phyloP scores from a whole-genome alignment of 1,139 yeast genomes.

The Saccharomyces hybrid region DNA sequence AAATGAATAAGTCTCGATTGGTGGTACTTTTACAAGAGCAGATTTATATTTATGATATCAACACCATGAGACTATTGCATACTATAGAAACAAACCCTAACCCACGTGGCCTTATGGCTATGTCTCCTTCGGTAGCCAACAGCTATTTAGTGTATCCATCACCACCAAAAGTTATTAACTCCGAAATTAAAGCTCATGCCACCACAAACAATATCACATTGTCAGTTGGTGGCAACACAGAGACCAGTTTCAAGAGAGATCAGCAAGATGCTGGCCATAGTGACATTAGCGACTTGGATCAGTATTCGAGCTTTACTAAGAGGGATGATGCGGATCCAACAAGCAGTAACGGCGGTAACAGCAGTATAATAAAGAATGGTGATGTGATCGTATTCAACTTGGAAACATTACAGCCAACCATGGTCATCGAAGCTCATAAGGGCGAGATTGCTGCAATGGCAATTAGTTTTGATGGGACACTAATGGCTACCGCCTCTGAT shows the following conservation, averaged over 20 bases:
- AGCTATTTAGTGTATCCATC: conserved; percentile 84
- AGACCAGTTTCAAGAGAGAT: neutral
- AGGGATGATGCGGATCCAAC: conserved; percentile 6
- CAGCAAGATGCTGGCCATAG: neutral
- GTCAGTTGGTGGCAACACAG: conserved; percentile 5
- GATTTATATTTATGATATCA: conserved; percentile 80
- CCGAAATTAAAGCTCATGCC: conserved; percentile 26
- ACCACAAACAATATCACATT: conserved; percentile 25
- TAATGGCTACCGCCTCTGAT: conserved; percentile 89
- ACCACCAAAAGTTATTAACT: conserved; percentile 40
- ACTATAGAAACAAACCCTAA: conserved; percentile 83
- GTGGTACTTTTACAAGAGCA: conserved; percentile 77
- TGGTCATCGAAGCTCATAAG: conserved; percentile 91
- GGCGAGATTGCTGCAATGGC: conserved; percentile 74
- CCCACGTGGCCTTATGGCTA: conserved; percentile 45
- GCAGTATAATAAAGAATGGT: conserved; percentile 48
- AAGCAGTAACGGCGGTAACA: conserved; percentile 29
- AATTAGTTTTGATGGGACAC: conserved; percentile 70
- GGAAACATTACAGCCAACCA: conserved; percentile 67
- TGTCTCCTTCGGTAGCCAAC: conserved; percentile 58
- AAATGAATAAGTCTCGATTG: conserved; percentile 65
- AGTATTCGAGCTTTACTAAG: neutral
- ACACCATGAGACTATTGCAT: conserved; percentile 79
- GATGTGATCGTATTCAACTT: conserved; percentile 86
- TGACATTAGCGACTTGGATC: neutral